A percentile compares a stretch with the other conserved stretches of the same genome.
phyloP scores from a whole-genome alignment of 1,139 yeast species.

The Pneumocystis carinii region DNA sequence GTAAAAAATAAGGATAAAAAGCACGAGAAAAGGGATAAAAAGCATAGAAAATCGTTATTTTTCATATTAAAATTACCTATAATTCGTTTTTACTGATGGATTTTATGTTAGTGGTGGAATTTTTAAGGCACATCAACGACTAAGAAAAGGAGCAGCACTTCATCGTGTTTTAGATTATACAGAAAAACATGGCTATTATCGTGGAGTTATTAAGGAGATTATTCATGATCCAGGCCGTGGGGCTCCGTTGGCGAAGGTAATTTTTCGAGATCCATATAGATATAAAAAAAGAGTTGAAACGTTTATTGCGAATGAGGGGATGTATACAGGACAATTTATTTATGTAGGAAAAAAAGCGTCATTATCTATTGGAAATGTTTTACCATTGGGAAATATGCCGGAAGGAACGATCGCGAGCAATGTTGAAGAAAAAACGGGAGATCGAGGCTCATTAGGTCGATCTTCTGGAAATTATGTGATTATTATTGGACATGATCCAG shows the following conservation, averaged over 20 bases:
- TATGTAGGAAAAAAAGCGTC: constrained; percentile 99
- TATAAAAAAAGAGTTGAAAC: constrained; percentile 96
- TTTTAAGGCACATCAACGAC: constrained; percentile 99
- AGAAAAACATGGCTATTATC: constrained; percentile 99
- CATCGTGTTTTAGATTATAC: constrained; percentile 97
- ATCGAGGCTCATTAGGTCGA: constrained; percentile 99
- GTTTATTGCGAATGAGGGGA: constrained; percentile 98
- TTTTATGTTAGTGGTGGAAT: constrained; percentile 57
- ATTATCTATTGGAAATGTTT: constrained; percentile 79
- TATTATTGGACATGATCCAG: constrained; percentile 98
- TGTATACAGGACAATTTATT: constrained; percentile 97
- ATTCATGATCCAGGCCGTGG: constrained; percentile 99
- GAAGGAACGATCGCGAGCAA: constrained; percentile 98
- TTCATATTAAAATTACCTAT: not conserved
- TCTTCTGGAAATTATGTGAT: constrained; percentile 99
- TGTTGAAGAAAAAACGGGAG: constrained; percentile 98
- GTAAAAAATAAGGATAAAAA: not conserved
- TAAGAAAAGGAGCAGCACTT: constrained; percentile 99
- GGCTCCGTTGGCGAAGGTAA: constrained; percentile 99
- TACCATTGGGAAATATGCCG: constrained; percentile 94
- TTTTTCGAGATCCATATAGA: constrained; percentile 98
- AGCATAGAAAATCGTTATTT: not conserved
- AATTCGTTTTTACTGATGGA: not conserved
- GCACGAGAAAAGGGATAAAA: not conserved
- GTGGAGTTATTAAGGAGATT: constrained; percentile 97